A percentile compares a stretch with the other conserved stretches of the same genome.
These are phyloP conservation scores for Aspergillus bertholletiae DNA, from an alignment of 495 filamentous ascomycete genomes.

Conservation along the genomic window DNA sequence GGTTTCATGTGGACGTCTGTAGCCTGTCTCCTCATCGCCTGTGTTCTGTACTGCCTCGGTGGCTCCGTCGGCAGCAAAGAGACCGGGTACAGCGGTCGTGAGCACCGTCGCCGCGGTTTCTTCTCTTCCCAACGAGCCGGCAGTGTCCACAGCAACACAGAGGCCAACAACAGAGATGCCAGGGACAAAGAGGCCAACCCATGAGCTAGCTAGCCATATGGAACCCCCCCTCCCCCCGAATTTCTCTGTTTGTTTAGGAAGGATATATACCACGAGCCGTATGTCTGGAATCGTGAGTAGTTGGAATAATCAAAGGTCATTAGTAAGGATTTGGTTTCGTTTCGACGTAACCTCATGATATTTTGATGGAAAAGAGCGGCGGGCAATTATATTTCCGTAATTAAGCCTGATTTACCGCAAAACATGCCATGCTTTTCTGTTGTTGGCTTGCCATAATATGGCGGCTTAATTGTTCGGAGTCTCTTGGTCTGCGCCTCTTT, in stretches of 20 bases:
- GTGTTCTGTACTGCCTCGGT: constrained; percentile 63
- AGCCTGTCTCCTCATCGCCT: constrained; percentile 65
- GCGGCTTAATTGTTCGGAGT: not conserved
- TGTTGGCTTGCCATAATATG: no score
- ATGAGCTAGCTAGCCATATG: constrained; percentile 18
- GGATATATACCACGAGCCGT: no score
- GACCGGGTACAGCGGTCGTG: constrained; percentile 38
- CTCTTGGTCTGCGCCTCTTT: not conserved
- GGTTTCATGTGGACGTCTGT: constrained; percentile 85
- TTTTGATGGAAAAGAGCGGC: not conserved
- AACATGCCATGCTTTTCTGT: no score
- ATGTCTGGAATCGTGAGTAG: not conserved
- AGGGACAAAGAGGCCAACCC: constrained; percentile 37
- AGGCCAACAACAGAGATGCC: no score
- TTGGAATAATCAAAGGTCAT: not conserved
- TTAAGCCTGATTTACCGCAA: no score
- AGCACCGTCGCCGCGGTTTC: constrained; percentile 40
- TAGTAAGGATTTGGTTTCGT: no score
- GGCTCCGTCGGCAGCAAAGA: constrained; percentile 35
- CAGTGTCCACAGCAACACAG: constrained; percentile 29
- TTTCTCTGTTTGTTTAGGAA: no score
- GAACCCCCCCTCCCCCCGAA: no score
- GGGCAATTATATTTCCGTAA: no score
- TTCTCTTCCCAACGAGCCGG: constrained; percentile 36
- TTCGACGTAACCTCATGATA: no score